Evolutionary conservation across 106 monocot genomes (phyloP).

Genomic region (Apostasia ramifera): DNA sequence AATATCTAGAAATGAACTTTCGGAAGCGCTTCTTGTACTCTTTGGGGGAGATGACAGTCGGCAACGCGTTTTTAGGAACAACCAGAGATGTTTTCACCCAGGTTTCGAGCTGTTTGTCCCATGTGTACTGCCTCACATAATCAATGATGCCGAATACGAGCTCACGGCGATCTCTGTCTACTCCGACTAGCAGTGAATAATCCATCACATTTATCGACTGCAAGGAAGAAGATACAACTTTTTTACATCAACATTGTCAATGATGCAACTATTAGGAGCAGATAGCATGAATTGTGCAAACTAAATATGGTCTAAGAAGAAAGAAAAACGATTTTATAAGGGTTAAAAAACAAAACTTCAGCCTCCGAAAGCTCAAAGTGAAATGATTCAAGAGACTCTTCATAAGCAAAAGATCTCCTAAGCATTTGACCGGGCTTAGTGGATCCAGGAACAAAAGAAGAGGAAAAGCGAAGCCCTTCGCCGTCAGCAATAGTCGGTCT

Average conservation of each 20-base stretch:
- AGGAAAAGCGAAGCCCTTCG: too few relatives aligned
- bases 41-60: conserved; percentile 88
- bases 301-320: too few relatives aligned
- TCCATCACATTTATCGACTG: conserved; percentile 99
- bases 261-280: too few relatives aligned
- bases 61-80: conserved; percentile 77
- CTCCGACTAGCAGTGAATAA: conserved; percentile 91
- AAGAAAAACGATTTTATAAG: too few relatives aligned
- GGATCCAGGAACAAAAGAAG: too few relatives aligned
- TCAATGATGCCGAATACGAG: conserved; percentile 99
- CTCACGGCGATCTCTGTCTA: conserved; percentile 67
- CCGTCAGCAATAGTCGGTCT: too few relatives aligned
- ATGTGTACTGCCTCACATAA: conserved; percentile 95
- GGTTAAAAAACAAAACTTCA: too few relatives aligned
- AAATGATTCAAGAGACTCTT: too few relatives aligned
- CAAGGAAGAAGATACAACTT: not conserved
- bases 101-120: conserved; percentile 97
- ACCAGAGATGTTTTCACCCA: conserved; percentile 86
- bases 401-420: too few relatives aligned
- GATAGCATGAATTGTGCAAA: too few relatives aligned
- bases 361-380: too few relatives aligned
- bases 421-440: too few relatives aligned
- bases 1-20: conserved; percentile 79
- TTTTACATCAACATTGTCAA: not conserved
- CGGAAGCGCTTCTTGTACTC: conserved; percentile 96